These are phyloP conservation scores for Fusarium subglutinans DNA, from an alignment of 2,329 filamentous ascomycete species.

Conservation along the genomic window DNA sequence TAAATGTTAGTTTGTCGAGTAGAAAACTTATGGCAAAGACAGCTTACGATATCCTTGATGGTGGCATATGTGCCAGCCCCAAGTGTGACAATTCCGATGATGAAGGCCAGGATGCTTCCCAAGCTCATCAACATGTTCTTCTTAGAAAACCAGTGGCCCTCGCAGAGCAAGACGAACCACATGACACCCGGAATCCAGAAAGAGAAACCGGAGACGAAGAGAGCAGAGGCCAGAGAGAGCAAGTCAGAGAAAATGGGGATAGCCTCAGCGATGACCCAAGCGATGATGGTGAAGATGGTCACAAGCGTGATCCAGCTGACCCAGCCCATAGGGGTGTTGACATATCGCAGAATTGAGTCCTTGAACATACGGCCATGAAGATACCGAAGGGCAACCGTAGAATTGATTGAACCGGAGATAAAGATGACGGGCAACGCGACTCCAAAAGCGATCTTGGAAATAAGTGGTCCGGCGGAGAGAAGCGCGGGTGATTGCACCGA, in stretches of 20 bases:
- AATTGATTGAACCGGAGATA: constrained; percentile 35
- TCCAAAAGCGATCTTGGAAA: constrained; percentile 76
- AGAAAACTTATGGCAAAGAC: fast-evolving
- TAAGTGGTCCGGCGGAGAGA: constrained; percentile 65
- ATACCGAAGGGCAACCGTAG: constrained; percentile 31
- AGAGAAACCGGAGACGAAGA: constrained; percentile 31
- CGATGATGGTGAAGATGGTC: constrained; percentile 27
- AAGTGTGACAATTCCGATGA: constrained; percentile 31
- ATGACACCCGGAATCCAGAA: constrained; percentile 34
- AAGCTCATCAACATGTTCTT: constrained; percentile 30
- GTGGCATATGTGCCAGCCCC: constrained; percentile 34
- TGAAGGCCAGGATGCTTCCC: constrained; percentile 26
- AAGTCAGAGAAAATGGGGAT: constrained; percentile 35
- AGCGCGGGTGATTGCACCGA: constrained; percentile 73
- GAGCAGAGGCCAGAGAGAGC: constrained; percentile 27
- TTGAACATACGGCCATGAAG: constrained; percentile 35
- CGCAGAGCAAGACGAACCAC: constrained; percentile 31
- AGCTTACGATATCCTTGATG: constrained; percentile 35
- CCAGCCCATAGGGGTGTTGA: constrained; percentile 32
- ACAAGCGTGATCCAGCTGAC: constrained; percentile 30
- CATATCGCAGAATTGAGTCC: constrained; percentile 28
- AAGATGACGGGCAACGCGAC: constrained; percentile 67
- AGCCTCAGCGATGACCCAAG: constrained; percentile 33
- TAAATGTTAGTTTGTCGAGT: not conserved
- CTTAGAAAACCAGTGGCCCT: constrained; percentile 32